phyloP scores from a whole-genome alignment of 2,329 filamentous ascomycete species.

The Cladosporium colombiae region DNA sequence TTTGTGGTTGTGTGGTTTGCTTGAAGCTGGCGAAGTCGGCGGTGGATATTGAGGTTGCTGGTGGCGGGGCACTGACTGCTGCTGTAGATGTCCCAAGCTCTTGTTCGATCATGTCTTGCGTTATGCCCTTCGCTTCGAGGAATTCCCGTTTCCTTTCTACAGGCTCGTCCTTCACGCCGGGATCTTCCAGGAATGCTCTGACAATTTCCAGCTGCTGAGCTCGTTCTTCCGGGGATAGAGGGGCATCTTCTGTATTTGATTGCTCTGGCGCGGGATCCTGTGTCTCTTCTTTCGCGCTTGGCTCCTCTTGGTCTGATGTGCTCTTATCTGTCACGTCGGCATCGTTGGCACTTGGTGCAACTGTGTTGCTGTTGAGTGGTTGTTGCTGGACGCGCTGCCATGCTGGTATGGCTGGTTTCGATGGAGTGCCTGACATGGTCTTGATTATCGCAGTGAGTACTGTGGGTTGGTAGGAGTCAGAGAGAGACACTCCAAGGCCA shows the following conservation, averaged over 20 bases:
- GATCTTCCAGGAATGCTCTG: constrained; percentile 72
- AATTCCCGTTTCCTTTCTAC: constrained; percentile 75
- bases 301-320: constrained; percentile 7
- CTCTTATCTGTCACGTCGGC: constrained; percentile 15
- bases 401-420: constrained; percentile 33
- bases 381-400: constrained; percentile 37
- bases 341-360: constrained; percentile 4
- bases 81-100: constrained; percentile 51
- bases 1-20: constrained; percentile 9
- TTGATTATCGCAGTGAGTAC: neutral
- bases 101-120: constrained; percentile 64
- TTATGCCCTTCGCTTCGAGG: constrained; percentile 73
- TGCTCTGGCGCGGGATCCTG: neutral
- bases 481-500: neutral
- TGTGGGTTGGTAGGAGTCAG: too few species aligned
- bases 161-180: constrained; percentile 67
- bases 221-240: constrained; percentile 17
- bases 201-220: constrained; percentile 62
- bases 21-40: constrained; percentile 33
- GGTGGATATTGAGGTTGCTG: constrained; percentile 21
- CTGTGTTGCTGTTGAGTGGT: neutral
- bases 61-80: neutral
- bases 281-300: neutral
- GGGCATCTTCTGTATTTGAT: neutral
- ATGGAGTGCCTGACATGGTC: constrained; percentile 29